These are phyloP conservation scores for Letharia columbiana DNA, from an alignment of 495 filamentous ascomycete species.

Conservation along the genomic window DNA sequence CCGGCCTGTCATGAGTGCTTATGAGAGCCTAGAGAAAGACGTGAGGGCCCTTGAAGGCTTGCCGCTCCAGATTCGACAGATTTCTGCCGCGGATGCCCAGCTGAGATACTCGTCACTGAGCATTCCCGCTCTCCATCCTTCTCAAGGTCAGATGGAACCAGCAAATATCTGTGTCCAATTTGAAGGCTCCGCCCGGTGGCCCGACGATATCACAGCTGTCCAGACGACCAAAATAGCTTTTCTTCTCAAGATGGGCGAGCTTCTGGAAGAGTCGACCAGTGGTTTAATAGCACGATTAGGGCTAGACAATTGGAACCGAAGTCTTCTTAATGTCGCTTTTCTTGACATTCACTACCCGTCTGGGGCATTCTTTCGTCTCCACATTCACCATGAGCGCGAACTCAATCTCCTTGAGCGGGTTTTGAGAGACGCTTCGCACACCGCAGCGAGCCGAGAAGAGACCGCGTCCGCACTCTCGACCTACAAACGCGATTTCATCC, in stretches of 20 bases:
- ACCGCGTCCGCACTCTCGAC: slow-evolving; percentile 56
- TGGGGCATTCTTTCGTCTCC: slow-evolving; percentile 50
- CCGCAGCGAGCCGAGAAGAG: slow-evolving; percentile 54
- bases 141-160: slow-evolving; percentile 31
- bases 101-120: slow-evolving; percentile 64
- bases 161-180: slow-evolving; percentile 74
- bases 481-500: slow-evolving; percentile 63
- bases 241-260: slow-evolving; percentile 67
- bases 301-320: slow-evolving; percentile 62
- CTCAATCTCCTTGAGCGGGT: slow-evolving; percentile 67
- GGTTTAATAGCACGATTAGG: slow-evolving; percentile 57
- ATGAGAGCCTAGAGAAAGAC: slow-evolving; percentile 61
- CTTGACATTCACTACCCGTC: slow-evolving; percentile 68
- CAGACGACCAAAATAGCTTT: slow-evolving; percentile 92
- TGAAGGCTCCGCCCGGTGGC: slow-evolving; percentile 89
- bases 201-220: slow-evolving; percentile 79
- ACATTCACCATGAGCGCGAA: slow-evolving; percentile 72
- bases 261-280: slow-evolving; percentile 46
- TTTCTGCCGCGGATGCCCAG: slow-evolving; percentile 60
- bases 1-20: slow-evolving; percentile 49
- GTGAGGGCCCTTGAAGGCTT: slow-evolving; percentile 67
- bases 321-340: slow-evolving; percentile 68
- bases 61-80: slow-evolving; percentile 69
- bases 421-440: slow-evolving; percentile 60
- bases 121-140: slow-evolving; percentile 32